Evolutionary conservation across 2,329 filamentous ascomycete genomes (phyloP), one percentile per base, ranked within the genome.

Genomic region (Colletotrichum sp.): DNA sequence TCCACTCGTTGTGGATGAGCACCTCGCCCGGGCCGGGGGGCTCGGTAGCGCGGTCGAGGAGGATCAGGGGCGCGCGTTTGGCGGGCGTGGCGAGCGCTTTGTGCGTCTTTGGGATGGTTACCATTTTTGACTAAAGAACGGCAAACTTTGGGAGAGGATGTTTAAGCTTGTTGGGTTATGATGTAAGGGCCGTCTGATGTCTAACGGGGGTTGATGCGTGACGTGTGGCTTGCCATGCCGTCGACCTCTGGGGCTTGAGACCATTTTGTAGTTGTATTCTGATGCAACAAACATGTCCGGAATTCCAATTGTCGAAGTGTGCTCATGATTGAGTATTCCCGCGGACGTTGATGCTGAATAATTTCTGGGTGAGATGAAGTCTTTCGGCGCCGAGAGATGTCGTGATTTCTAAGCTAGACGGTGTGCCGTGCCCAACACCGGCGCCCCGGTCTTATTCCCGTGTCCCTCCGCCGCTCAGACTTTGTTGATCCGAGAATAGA

Each of bases 1-100:
- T 91, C 89, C 90, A 93, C 71, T 88, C 83, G n/a, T 91, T 88
- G 24, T 85, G 86, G 43, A 93, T 82, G n/a, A 88, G 85, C 43
- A 92, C 86, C 80, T 93, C 88, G 34, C 87, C 85, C 1, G 81
- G 78, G 3, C 77, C 74, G 0, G 88, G 87, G 13, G 80, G 59
- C 30, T 80, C 36, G 34, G 82, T 83, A 12, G 81, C 79, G 10
- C 74, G 64, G 30, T 76, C 70, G 72, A 78, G 32, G 70, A 79
- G 77, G 21, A 77, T 18, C n/a, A 82, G 79, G 21, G 81, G 80
- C 2, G 75, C 71, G 30, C 79, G 78, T 10, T 77, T 69, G 28
- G 62, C 75, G 38, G 74, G 71, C 62, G 79, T 76, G 36, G 77
- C 80, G 34, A 83, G 77, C 34, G 81, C 81, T 12, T 74, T 70